Conservation (phyloP, 2,329 filamentous ascomycete genomes). For the Orbilia quercus region DNA sequence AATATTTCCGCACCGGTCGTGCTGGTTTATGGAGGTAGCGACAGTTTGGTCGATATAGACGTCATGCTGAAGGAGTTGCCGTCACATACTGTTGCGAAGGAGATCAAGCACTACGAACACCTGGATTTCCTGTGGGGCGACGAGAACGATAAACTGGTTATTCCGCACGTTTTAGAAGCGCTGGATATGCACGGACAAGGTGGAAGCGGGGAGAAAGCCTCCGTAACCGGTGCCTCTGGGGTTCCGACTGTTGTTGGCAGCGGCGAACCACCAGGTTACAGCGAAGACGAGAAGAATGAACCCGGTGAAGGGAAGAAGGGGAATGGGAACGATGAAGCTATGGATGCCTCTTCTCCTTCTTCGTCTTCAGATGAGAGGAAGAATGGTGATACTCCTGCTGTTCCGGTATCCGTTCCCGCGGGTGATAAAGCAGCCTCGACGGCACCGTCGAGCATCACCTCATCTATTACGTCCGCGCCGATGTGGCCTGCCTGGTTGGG, state of each 20-base stretch:
- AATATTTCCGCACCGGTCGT: constrained; percentile 98
- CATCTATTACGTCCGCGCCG: constrained; percentile 37
- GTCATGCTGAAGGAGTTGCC: constrained; percentile 92
- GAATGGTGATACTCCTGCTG: not conserved
- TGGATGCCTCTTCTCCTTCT: not conserved
- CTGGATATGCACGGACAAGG: constrained; percentile 74
- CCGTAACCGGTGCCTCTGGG: not conserved
- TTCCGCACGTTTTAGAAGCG: constrained; percentile 90
- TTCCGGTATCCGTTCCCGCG: not conserved
- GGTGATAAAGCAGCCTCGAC: constrained; percentile 31
- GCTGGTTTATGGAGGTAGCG: constrained; percentile 89
- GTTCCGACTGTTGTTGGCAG: not conserved
- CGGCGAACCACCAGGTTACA: constrained; percentile 45
- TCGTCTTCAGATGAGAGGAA: constrained; percentile 12
- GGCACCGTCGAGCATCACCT: constrained; percentile 36
- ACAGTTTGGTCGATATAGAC: constrained; percentile 92
- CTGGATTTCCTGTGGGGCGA: constrained; percentile 95
- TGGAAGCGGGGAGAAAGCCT: constrained; percentile 8
- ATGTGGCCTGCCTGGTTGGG: constrained; percentile 51
- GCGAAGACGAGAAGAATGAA: constrained; percentile 49
- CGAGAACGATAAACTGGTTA: constrained; percentile 85
- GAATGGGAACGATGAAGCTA: not conserved
- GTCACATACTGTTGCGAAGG: constrained; percentile 78
- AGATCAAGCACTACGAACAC: constrained; percentile 93
- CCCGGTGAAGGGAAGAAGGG: constrained; percentile 2